A percentile compares a stretch with the other conserved stretches of the same genome.
phyloP scores from a whole-genome alignment of 2,329 filamentous ascomycete species.

The Aureobasidium pullulans region DNA sequence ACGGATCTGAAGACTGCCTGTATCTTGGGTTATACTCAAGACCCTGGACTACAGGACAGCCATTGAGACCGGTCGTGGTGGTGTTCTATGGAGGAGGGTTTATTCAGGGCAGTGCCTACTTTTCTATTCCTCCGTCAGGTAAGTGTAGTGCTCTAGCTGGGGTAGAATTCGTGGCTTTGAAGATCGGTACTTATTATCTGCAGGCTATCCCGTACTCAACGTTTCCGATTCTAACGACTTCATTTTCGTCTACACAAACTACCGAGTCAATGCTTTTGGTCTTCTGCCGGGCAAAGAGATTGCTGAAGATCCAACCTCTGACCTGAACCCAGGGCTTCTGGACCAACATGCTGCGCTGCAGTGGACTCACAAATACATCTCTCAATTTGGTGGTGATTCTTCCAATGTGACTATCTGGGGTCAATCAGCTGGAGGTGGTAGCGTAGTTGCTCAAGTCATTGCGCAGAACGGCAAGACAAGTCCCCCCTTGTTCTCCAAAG shows the following conservation, averaged over 20 bases:
- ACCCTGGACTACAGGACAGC: conserved; percentile 42
- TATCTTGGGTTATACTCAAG: conserved; percentile 54
- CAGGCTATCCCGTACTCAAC: conserved; percentile 52
- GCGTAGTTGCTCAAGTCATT: conserved; percentile 47
- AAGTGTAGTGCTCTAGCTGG: background rate
- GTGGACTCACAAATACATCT: conserved; percentile 45
- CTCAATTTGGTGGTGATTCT: conserved; percentile 39
- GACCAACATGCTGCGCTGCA: conserved; percentile 45
- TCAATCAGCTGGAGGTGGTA: conserved; percentile 49
- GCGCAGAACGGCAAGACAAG: conserved; percentile 38
- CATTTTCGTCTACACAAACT: conserved; percentile 46
- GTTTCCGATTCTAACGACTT: conserved; percentile 46
- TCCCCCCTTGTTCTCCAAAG: conserved; percentile 42
- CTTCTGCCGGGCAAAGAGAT: conserved; percentile 46
- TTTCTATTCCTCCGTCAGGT: conserved; percentile 44
- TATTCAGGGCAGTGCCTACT: conserved; percentile 50
- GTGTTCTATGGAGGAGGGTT: conserved; percentile 57
- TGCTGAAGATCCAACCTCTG: conserved; percentile 35
- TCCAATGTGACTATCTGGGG: conserved; percentile 35
- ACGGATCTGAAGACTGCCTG: conserved; percentile 53
- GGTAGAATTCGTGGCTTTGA: no score
- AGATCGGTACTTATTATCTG: conserved; percentile 8
- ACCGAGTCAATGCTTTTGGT: conserved; percentile 51
- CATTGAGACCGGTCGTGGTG: conserved; percentile 51
- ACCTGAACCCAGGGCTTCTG: conserved; percentile 41